Percentiles rank a stretch among this genome's conserved stretches.
Conservation (phyloP, 768 basidiomycete species). For the Baorangia bicolor region DNA sequence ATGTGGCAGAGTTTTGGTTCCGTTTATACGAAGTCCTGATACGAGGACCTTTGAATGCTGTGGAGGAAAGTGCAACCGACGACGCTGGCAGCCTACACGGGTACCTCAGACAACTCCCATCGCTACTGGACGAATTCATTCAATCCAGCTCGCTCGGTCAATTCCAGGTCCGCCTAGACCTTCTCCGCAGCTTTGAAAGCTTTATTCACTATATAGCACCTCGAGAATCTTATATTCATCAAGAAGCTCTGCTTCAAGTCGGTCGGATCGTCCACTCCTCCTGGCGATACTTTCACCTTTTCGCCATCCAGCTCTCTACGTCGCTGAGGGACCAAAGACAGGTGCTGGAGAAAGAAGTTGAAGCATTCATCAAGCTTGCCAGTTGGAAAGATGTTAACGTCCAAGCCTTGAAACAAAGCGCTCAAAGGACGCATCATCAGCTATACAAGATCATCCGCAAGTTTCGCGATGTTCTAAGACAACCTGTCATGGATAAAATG, state of each 20-base stretch:
- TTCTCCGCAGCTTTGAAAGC: slow-evolving; percentile 65
- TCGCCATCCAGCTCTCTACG: slow-evolving; percentile 43
- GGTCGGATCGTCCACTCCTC: slow-evolving; percentile 60
- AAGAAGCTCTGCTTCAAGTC: slow-evolving; percentile 46
- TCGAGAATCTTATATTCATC: slow-evolving; percentile 30
- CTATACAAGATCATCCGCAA: slow-evolving; percentile 89
- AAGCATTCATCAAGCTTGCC: slow-evolving; percentile 86
- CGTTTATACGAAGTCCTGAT: slow-evolving; percentile 78
- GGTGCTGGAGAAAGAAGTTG: slow-evolving; percentile 75
- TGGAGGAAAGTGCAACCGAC: slow-evolving; percentile 37
- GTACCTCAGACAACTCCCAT: slow-evolving; percentile 67
- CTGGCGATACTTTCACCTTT: slow-evolving; percentile 62
- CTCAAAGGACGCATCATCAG: slow-evolving; percentile 85
- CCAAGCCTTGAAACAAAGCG: slow-evolving; percentile 88
- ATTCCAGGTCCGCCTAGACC: slow-evolving; percentile 61
- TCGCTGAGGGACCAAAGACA: slow-evolving; percentile 57
- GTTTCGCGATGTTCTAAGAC: slow-evolving; percentile 85
- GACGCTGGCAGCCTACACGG: slow-evolving; percentile 36
- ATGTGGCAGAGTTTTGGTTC: slow-evolving; percentile 84
- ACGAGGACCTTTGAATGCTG: slow-evolving; percentile 55
- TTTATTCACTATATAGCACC: slow-evolving; percentile 43
- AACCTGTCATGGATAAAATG: slow-evolving; percentile 54
- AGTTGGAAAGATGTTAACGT: slow-evolving; percentile 99
- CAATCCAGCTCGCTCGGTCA: slow-evolving; percentile 79
- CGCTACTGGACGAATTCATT: slow-evolving; percentile 81